Evolutionary conservation across 108 stramenopile genomes (phyloP).

Genomic region (Nannochloropsis gaditana): DNA sequence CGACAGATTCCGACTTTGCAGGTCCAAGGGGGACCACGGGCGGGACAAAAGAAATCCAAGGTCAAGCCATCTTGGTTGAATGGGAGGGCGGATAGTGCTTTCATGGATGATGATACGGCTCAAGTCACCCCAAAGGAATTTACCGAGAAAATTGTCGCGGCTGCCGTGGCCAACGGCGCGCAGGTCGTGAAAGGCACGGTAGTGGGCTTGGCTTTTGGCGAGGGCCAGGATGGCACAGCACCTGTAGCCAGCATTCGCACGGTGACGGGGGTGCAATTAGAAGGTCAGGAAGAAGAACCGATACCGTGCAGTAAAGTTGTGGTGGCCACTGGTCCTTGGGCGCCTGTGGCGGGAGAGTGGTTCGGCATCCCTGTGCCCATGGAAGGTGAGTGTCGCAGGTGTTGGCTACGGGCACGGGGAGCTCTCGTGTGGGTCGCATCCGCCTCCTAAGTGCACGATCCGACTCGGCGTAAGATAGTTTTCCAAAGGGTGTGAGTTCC

Average conservation of each 20-base stretch:
- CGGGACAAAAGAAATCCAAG: neutral
- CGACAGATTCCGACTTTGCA: conserved; percentile 50
- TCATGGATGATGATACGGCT: conserved; percentile 52
- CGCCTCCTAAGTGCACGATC: no score
- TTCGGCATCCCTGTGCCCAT: conserved; percentile 54
- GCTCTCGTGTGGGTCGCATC: no score
- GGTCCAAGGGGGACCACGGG: conserved; percentile 33
- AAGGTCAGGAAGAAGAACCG: conserved; percentile 39
- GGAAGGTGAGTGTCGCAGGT: conserved; percentile 31
- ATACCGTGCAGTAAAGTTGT: conserved; percentile 27
- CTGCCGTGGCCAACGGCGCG: conserved; percentile 40
- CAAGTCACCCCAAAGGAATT: conserved; percentile 52
- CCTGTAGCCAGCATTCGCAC: neutral
- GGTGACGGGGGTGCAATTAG: conserved; percentile 45
- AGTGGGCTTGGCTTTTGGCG: conserved; percentile 31
- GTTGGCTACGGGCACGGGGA: neutral
- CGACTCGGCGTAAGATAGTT: no score
- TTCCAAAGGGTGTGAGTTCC: no score
- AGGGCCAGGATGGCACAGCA: neutral
- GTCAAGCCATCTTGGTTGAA: neutral
- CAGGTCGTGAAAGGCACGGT: conserved; percentile 47
- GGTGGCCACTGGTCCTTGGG: conserved; percentile 54
- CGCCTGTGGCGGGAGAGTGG: conserved; percentile 50
- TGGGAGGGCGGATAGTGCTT: neutral
- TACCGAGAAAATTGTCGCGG: conserved; percentile 46